Conservation (phyloP, 2,329 filamentous ascomycete genomes). For the Penicillium sp. region DNA sequence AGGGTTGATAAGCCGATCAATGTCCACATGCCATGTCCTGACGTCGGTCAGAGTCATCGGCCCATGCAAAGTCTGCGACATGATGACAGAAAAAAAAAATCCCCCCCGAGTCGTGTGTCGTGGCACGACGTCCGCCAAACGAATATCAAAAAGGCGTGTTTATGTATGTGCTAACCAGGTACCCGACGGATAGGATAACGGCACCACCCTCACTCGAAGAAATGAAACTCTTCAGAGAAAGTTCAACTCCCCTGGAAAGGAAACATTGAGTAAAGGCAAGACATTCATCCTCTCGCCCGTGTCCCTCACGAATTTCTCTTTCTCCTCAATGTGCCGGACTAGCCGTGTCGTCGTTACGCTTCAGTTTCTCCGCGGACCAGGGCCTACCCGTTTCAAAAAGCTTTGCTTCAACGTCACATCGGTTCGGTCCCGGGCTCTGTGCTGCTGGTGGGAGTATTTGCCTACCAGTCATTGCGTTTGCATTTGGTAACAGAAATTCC, state of each 20-base stretch:
- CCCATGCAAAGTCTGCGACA: constrained; percentile 15
- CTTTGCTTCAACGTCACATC: background rate
- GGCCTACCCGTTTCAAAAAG: background rate
- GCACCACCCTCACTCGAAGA: background rate
- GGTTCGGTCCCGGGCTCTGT: background rate
- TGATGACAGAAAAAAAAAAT: constrained; percentile 7
- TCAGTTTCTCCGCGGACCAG: constrained; percentile 6
- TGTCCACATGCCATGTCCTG: constrained; percentile 65
- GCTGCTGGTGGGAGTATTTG: background rate
- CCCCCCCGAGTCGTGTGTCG: background rate
- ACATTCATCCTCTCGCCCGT: background rate
- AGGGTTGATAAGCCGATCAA: constrained; percentile 78
- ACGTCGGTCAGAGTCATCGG: constrained; percentile 30
- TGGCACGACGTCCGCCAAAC: background rate
- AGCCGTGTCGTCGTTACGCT: background rate
- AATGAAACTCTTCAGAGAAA: background rate
- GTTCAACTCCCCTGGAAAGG: background rate
- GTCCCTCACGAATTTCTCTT: background rate
- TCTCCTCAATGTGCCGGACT: constrained; percentile 1
- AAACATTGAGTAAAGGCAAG: constrained; percentile 6
- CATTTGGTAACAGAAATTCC: constrained; percentile 46
- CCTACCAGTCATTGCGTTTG: constrained; percentile 43
- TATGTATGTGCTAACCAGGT: background rate
- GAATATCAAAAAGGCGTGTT: background rate
- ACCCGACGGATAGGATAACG: background rate